Conservation (phyloP, 2,329 filamentous ascomycete genomes). For the Akanthomyces muscarius region DNA sequence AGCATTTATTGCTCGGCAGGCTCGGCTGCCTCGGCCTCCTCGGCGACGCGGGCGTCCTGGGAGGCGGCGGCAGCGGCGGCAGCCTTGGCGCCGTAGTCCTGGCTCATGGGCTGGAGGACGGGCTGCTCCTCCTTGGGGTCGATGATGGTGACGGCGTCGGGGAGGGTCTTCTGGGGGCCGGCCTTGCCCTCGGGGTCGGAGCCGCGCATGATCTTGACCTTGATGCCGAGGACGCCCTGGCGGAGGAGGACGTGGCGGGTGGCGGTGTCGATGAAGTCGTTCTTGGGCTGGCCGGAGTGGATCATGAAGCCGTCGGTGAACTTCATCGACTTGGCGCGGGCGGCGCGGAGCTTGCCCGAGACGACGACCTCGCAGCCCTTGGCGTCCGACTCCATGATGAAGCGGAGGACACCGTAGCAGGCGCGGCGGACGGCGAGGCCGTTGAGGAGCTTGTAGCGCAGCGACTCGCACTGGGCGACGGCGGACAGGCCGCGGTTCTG, state of each 20-base stretch:
- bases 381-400: slow-evolving; percentile 99
- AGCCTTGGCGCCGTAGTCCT: slow-evolving; percentile 97
- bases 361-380: slow-evolving; percentile 99
- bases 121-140: slow-evolving; percentile 99
- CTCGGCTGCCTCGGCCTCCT: slow-evolving; percentile 55
- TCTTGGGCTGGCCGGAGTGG: slow-evolving; percentile 98
- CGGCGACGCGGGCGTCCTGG: slow-evolving; percentile 56
- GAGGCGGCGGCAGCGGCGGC: slow-evolving; percentile 61
- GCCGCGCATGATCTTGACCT: slow-evolving; percentile 99
- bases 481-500: slow-evolving; percentile 99
- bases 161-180: slow-evolving; percentile 93
- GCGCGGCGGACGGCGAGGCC: slow-evolving; percentile 97
- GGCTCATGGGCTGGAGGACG: slow-evolving; percentile 90
- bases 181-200: slow-evolving; percentile 99
- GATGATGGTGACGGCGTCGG: slow-evolving; percentile 98
- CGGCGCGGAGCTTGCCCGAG: slow-evolving; percentile 97
- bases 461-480: slow-evolving; percentile 99
- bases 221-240: slow-evolving; percentile 99
- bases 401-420: slow-evolving; percentile 99
- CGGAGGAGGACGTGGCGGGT: slow-evolving; percentile 99
- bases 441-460: slow-evolving; percentile 99
- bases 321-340: slow-evolving; percentile 99
- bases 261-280: slow-evolving; percentile 98
- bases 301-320: slow-evolving; percentile 99
- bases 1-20: slow-evolving; percentile 39